phyloP scores from a whole-genome alignment of 2,329 filamentous ascomycete species.

The Karstenula rhodostoma region DNA sequence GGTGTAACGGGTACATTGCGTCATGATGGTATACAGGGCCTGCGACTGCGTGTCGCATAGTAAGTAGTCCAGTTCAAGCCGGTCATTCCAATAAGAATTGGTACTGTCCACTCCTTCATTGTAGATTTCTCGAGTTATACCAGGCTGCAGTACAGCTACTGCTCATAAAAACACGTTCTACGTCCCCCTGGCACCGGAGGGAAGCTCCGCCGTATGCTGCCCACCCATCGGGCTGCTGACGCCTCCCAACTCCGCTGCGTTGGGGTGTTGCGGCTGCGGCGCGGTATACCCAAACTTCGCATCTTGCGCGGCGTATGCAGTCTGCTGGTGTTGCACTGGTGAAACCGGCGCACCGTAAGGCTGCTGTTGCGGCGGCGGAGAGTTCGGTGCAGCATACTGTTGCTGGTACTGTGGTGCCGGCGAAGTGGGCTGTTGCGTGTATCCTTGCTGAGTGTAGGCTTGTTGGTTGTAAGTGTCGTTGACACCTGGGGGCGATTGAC shows the following conservation, averaged over 20 bases:
- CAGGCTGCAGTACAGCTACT: no score
- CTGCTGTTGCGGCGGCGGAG: conserved; percentile 9
- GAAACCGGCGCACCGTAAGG: background rate
- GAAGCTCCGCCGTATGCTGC: conserved; percentile 2
- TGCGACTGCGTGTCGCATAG: no score
- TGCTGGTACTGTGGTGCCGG: conserved; percentile 4
- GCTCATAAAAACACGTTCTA: background rate
- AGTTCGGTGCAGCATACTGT: background rate
- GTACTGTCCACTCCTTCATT: no score
- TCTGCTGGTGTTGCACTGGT: background rate
- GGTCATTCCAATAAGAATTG: no score
- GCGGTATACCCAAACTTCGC: conserved; percentile 7
- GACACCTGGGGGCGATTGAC: conserved; percentile 4
- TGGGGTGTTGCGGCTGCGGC: conserved; percentile 1
- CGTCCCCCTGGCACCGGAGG: background rate
- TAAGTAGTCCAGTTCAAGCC: no score
- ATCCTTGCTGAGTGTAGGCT: conserved; percentile 8
- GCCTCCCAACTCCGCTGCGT: conserved; percentile 8
- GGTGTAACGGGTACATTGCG: no score
- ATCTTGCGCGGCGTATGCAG: conserved; percentile 5
- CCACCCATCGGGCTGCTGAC: background rate
- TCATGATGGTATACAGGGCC: no score
- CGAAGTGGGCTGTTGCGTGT: conserved; percentile 4
- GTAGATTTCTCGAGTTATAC: no score
- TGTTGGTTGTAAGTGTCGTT: conserved; percentile 5